Percentiles rank a stretch among this genome's conserved stretches.
phyloP scores from a whole-genome alignment of 257 asterid species.

The Paulownia fortunei region DNA sequence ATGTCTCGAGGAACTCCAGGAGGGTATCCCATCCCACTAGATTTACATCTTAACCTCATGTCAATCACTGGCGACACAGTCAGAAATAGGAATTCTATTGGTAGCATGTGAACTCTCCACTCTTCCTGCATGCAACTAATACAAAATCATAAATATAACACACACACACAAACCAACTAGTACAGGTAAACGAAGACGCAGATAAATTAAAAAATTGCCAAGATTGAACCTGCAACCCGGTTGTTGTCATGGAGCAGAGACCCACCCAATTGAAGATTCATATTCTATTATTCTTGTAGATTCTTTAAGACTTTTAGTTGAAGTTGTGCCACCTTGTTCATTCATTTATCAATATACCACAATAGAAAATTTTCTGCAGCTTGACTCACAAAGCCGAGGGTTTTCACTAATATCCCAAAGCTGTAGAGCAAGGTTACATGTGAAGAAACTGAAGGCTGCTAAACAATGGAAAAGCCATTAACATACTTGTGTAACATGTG shows the following conservation, averaged over 20 bases:
- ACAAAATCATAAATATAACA: neutral
- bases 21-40: conserved; percentile 76
- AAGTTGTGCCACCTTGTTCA: neutral
- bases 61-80: conserved; percentile 76
- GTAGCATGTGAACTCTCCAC: conserved; percentile 97
- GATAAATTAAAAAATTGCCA: neutral
- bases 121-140: conserved; percentile 65
- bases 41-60: conserved; percentile 82
- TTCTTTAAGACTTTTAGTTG: neutral
- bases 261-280: too few relatives aligned
- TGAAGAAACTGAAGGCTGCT: conserved; percentile 9
- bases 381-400: neutral
- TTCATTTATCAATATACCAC: neutral
- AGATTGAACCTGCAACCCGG: too few relatives aligned
- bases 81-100: conserved; percentile 81
- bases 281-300: neutral
- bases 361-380: neutral
- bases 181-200: neutral
- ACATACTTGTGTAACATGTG: neutral
- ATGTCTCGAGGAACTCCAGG: conserved; percentile 65
- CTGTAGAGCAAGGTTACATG: neutral
- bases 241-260: too few relatives aligned
- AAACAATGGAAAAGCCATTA: neutral
- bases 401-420: neutral
- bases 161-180: neutral